Evolutionary conservation across 495 filamentous ascomycete species (phyloP).

Genomic region (Talaromyces wortmannii): DNA sequence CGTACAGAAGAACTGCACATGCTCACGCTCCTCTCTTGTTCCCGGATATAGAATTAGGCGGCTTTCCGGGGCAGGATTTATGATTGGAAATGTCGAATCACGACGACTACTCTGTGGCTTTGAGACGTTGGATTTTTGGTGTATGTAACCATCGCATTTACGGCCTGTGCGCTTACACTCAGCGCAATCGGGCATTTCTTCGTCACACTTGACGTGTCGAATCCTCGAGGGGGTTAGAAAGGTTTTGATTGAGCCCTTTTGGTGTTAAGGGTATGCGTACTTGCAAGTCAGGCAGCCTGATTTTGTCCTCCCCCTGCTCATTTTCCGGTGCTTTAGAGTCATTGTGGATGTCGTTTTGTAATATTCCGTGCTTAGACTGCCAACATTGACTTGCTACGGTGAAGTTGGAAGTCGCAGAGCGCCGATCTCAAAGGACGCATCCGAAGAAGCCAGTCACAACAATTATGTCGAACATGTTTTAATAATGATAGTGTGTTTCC

Average conservation of each 20-base stretch:
- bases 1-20: conserved; percentile 15
- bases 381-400: too few species aligned
- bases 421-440: too few species aligned
- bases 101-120: neutral
- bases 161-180: conserved; percentile 40
- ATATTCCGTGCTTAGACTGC: too few species aligned
- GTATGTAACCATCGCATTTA: conserved; percentile 31
- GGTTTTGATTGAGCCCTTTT: too few species aligned
- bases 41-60: conserved; percentile 12
- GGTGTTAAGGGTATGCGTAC: neutral
- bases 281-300: conserved; percentile 8
- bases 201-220: conserved; percentile 44
- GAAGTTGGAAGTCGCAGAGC: too few species aligned
- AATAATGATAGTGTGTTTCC: too few species aligned
- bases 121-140: neutral
- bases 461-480: too few species aligned
- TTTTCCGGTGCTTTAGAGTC: neutral
- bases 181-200: conserved; percentile 36
- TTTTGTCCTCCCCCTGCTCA: neutral
- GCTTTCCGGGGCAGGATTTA: neutral
- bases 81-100: neutral
- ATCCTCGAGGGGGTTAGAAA: conserved; percentile 26
- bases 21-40: conserved; percentile 14
- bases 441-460: too few species aligned
- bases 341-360: neutral